Conservation (phyloP, 148 eudicot genomes). For the Fagopyrum tataricum region DNA sequence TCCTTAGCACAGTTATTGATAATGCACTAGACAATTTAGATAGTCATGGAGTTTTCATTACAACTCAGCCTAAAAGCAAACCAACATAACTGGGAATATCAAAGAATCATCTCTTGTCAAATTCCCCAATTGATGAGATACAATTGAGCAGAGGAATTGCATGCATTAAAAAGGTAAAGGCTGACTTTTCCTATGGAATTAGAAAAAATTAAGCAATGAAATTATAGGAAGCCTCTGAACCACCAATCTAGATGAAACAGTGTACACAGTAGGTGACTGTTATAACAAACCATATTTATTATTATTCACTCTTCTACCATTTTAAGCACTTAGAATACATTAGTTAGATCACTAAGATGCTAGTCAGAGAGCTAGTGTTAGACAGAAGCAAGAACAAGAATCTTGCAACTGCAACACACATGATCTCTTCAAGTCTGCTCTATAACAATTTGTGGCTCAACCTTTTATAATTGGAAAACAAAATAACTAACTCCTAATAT, state of each 20-base stretch:
- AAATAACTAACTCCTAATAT: too few species aligned
- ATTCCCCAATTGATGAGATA: not conserved
- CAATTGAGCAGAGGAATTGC: not conserved
- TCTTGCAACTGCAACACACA: too few species aligned
- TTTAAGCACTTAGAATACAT: not conserved
- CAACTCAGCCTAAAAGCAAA: not conserved
- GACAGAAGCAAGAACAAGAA: too few species aligned
- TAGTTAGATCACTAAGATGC: too few species aligned
- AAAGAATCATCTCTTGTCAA: not conserved
- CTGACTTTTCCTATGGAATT: not conserved
- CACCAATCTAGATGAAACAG: not conserved
- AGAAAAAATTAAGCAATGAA: not conserved
- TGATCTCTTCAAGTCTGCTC: too few species aligned
- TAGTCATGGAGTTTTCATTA: not conserved
- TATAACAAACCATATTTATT: not conserved
- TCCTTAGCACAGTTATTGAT: not conserved
- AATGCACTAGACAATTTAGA: constrained; percentile 6
- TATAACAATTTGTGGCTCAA: too few species aligned
- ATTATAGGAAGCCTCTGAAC: not conserved
- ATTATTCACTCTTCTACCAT: not conserved
- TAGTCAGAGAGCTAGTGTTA: too few species aligned
- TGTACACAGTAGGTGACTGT: not conserved
- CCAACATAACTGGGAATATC: not conserved
- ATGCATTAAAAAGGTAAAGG: not conserved
- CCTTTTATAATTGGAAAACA: too few species aligned